Percentiles rank a stretch among this genome's conserved stretches.
These are phyloP conservation scores for Podaxis sp. DNA, from an alignment of 768 basidiomycete genomes.

Conservation along the genomic window DNA sequence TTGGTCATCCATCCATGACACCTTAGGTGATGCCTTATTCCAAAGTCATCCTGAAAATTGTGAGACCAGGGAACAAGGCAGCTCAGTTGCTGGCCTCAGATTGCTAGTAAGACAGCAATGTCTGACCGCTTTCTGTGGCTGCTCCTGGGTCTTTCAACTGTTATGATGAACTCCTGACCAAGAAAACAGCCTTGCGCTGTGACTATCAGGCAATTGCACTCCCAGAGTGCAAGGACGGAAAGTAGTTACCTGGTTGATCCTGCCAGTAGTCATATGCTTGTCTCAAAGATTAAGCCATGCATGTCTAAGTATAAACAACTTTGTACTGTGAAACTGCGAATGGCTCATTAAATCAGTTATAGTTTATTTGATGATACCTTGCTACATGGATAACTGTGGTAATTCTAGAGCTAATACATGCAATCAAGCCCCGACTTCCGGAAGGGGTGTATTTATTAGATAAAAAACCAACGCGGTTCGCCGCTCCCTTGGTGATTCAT, in stretches of 20 bases:
- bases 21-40: too few species aligned
- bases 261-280: constrained; percentile 85
- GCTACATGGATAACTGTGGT: constrained; percentile 80
- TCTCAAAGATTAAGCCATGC: constrained; percentile 84
- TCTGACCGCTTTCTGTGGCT: constrained; percentile 16
- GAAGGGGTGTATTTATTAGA: constrained; percentile 75
- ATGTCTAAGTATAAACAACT: constrained; percentile 76
- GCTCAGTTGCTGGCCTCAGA: constrained; percentile 25
- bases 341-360: constrained; percentile 85
- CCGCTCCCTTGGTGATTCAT: constrained; percentile 71
- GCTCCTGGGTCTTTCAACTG: constrained; percentile 23
- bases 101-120: constrained; percentile 18
- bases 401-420: constrained; percentile 79
- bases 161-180: constrained; percentile 24
- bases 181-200: constrained; percentile 19
- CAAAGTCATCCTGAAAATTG: constrained; percentile 37
- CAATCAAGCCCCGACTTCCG: constrained; percentile 66
- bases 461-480: constrained; percentile 69
- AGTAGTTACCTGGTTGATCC: constrained; percentile 83
- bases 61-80: constrained; percentile 46
- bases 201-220: neutral
- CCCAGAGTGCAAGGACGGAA: constrained; percentile 21
- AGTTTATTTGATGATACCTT: constrained; percentile 76
- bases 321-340: constrained; percentile 79
- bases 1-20: too few species aligned